Base-by-base conservation (phyloP, 495 filamentous ascomycete genomes). In the Aspergillus kassunensis region DNA sequence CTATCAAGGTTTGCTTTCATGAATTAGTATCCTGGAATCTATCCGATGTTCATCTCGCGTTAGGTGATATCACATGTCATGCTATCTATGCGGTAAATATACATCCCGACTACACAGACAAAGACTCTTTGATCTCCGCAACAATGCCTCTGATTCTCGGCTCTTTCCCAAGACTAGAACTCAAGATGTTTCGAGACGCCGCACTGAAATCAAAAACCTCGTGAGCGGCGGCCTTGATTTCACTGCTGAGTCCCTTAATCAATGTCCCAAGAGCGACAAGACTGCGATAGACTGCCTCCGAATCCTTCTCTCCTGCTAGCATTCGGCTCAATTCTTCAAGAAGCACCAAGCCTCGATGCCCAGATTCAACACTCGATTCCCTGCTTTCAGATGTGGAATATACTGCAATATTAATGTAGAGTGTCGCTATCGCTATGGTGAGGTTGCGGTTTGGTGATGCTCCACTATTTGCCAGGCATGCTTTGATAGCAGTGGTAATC, bases 241-340 rank as follows among this genome's bases (percentile, higher is more conserved):
- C 78, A 12, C 76, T 66, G 2, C 67, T 72, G 4, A 80, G 58
- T 23, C 57, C 56, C 10, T 64, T 62, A 23, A 73, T 57, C 21
- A 97, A 61, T 24, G 91, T 97, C 0, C 95, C 95, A 0, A 87
- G 60, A 1, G 88, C 89, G 16, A 96, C 91, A 11, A 97, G 76
- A 6, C 83, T 83, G 35, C 95, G 78, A 69, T 89, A 97, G 21
- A 90, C 70, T 8, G 86, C 87, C 65, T 99, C 95, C 0, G 83
- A 80, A 57, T 97, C 92, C 8, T 71, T 81, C 51, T 89, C 84
- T 7, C 65, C 74, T 12, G 67, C 63, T 3, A 95, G 58, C 2
- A 91, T 80, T 43, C 75, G 72, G 19, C 72, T 76, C 3, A 95
- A 67, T 25, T 85, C 77, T 20, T 84, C 82, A 2, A 89, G 70